These are phyloP conservation scores for Davidsoniella neocaledoniae DNA, from an alignment of 2,329 filamentous ascomycete species.

Conservation along the genomic window DNA sequence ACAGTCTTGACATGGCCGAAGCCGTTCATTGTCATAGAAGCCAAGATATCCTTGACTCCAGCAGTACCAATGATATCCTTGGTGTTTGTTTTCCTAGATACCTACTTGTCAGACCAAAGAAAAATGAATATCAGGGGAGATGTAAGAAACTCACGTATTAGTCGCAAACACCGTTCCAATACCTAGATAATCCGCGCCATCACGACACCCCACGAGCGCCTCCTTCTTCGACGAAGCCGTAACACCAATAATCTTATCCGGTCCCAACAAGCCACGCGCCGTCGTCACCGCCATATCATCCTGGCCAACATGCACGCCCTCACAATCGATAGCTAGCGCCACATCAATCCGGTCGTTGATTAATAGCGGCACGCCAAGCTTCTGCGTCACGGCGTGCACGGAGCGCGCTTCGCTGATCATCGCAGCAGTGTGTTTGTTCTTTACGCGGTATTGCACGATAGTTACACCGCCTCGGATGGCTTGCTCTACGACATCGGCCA, in stretches of 20 bases:
- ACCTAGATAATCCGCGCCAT: slow-evolving; percentile 79
- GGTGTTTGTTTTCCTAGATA: slow-evolving; percentile 53
- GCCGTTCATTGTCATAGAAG: slow-evolving; percentile 35
- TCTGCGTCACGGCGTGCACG: slow-evolving; percentile 54
- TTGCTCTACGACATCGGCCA: slow-evolving; percentile 56
- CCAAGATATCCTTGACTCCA: slow-evolving; percentile 37
- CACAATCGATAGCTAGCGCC: slow-evolving; percentile 66
- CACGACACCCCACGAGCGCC: slow-evolving; percentile 51
- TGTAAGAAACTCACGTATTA: slow-evolving; percentile 39
- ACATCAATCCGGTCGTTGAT: slow-evolving; percentile 92
- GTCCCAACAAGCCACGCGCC: slow-evolving; percentile 57
- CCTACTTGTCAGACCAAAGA: slow-evolving; percentile 21
- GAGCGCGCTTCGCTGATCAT: slow-evolving; percentile 53
- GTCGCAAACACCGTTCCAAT: slow-evolving; percentile 84
- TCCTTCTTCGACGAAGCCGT: slow-evolving; percentile 64
- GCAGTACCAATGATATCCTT: slow-evolving; percentile 49
- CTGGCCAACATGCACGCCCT: slow-evolving; percentile 89
- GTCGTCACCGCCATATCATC: slow-evolving; percentile 67
- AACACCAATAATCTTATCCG: slow-evolving; percentile 70
- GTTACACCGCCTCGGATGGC: slow-evolving; percentile 68
- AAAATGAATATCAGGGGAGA: slow-evolving; percentile 7
- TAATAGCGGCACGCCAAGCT: slow-evolving; percentile 57
- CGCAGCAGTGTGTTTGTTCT: slow-evolving; percentile 55
- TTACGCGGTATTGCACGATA: slow-evolving; percentile 82
- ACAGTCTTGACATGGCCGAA: slow-evolving; percentile 43